phyloP scores from a whole-genome alignment of 495 filamentous ascomycete genomes.

The Podospora pseudoanserina region DNA sequence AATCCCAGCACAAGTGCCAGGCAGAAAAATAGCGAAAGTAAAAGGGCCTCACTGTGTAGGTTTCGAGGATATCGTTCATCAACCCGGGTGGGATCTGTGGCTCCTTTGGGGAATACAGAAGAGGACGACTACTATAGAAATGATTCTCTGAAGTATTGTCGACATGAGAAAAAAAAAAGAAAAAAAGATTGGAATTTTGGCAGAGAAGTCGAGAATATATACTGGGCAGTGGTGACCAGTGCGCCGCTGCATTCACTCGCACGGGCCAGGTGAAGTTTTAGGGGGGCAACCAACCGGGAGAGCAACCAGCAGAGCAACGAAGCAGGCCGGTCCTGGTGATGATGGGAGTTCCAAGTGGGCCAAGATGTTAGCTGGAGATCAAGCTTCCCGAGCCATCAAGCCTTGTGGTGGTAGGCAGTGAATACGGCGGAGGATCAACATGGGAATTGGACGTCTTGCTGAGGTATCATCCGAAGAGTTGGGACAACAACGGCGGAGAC shows the following conservation, averaged over 20 bases:
- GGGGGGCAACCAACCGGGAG: too few relatives aligned
- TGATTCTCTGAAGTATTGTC: constrained; percentile 79
- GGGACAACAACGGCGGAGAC: not conserved
- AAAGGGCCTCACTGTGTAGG: constrained; percentile 53
- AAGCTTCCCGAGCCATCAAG: too few relatives aligned
- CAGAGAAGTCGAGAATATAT: not conserved
- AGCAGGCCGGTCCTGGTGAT: too few relatives aligned
- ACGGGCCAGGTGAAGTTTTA: constrained; percentile 6
- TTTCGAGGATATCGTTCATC: constrained; percentile 57
- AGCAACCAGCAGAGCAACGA: too few relatives aligned
- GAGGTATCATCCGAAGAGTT: not conserved
- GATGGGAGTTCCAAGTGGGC: too few relatives aligned
- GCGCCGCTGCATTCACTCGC: constrained; percentile 14
- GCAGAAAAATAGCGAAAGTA: constrained; percentile 42
- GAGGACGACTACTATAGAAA: constrained; percentile 83
- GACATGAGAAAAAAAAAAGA: constrained; percentile 23
- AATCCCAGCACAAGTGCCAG: constrained; percentile 46
- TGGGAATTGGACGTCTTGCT: not conserved
- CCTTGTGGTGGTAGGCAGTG: too few relatives aligned
- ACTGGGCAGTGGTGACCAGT: constrained; percentile 3
- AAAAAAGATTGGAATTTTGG: constrained; percentile 12
- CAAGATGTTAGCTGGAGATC: too few relatives aligned
- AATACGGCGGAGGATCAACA: not conserved
- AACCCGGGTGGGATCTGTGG: constrained; percentile 61
- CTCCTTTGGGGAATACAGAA: constrained; percentile 72